Base-by-base conservation (phyloP, 495 filamentous ascomycete genomes). In the Aspergillus egyptiacus region DNA sequence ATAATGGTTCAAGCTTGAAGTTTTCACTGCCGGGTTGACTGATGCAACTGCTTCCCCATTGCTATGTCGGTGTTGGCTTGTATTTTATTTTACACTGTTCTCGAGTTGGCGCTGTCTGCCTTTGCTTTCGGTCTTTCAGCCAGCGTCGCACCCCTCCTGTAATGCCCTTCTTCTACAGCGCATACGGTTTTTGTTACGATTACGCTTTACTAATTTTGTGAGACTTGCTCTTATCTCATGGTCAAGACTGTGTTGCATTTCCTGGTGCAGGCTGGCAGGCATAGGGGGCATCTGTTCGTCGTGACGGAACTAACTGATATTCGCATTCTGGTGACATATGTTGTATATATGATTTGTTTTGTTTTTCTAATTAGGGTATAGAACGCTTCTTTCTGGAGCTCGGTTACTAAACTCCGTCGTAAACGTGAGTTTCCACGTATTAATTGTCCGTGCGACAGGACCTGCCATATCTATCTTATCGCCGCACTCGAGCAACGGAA, bases 1-100 rank as follows among this genome's bases (percentile, higher is more conserved):
- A 66, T 58, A 55, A 67, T 54, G 62, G 61, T 65, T 65, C 58
- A 58, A 66, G 55, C 57, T 50, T 10, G 22, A 18, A 11, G 41
- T 33, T 42, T 32, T 38, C 9, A 34, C 24, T 38, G 18, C 36
- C 17, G 19, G 22, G 11, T 46, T 47, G 41, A 17, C 34, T 38
- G 28, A 33, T 30, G 36, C 41, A 47, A 49, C 55, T 44, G 36
- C 47, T 57, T 48, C 22, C 48, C 51, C 32, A 55, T 51, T 42
- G 38, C 50, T 46, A 47, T 64, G 62, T 63, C 59, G 55, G 59
- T 63, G 61, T 55, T n/a, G n/a, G 37, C 50, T 57, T 60, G 53
- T 55, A 48, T 36, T 50, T 38, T 50, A 54, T 50, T 39, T 57
- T 37, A 43, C 17, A 33, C 17, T 27, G 23, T 2, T 31, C 19